Percentiles rank a stretch among this genome's conserved stretches.
Evolutionary conservation across 2,329 filamentous ascomycete species (phyloP).

Genomic region (Trichoderma atroviride): DNA sequence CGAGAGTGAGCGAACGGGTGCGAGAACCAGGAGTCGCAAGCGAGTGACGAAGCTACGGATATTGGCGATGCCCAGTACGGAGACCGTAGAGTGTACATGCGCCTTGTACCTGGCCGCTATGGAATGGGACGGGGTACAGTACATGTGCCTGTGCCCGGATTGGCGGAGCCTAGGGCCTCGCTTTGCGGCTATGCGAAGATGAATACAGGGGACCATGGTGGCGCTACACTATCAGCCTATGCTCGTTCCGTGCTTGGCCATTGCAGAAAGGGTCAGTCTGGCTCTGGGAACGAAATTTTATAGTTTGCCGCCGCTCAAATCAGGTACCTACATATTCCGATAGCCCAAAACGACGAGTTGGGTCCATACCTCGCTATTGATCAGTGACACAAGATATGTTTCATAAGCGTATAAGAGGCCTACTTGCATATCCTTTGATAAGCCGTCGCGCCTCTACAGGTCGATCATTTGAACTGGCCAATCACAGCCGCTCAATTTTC

Average conservation of each 20-base stretch:
- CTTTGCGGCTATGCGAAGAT: conserved; percentile 11
- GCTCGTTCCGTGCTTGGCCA: background rate
- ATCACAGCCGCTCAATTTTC: background rate
- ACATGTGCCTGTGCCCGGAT: conserved; percentile 16
- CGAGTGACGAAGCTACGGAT: conserved; percentile 21
- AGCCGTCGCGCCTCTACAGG: background rate
- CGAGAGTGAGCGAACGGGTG: conserved; percentile 15
- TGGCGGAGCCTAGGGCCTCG: conserved; percentile 24
- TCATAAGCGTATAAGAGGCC: background rate
- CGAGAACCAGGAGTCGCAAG: background rate
- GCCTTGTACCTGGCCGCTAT: conserved; percentile 14
- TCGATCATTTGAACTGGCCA: background rate
- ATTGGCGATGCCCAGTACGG: conserved; percentile 14
- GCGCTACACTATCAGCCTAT: background rate
- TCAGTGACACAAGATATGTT: background rate
- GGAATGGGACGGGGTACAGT: conserved; percentile 2
- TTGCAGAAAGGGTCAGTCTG: background rate
- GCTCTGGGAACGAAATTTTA: background rate
- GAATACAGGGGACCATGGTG: background rate
- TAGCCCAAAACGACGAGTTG: background rate
- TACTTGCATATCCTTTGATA: background rate
- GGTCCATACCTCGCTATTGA: background rate
- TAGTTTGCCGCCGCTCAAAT: background rate
- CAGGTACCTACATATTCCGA: background rate
- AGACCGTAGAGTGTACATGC: background rate